Percentiles rank a stretch among this genome's conserved stretches.
phyloP scores from a whole-genome alignment of 306 rosid species.

The Pueraria montana region DNA sequence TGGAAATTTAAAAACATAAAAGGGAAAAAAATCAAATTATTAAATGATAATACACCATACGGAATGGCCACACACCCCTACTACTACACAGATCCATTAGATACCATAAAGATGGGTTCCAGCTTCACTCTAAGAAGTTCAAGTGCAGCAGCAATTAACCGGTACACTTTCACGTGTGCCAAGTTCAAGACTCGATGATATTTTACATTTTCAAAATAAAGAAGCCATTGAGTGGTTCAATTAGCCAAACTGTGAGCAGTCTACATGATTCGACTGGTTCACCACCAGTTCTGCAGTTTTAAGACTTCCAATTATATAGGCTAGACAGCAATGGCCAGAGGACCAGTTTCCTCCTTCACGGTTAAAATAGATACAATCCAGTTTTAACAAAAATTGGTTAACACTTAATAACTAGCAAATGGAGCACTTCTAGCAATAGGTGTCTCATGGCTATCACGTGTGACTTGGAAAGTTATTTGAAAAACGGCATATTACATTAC shows the following conservation, averaged over 20 bases:
- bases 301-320: neutral
- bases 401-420: neutral
- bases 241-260: neutral
- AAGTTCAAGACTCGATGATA: neutral
- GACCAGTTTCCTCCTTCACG: neutral
- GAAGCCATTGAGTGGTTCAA: neutral
- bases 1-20: constrained; percentile 44
- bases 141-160: neutral
- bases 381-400: neutral
- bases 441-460: neutral
- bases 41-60: constrained; percentile 42
- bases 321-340: neutral
- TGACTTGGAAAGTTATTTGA: neutral
- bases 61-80: constrained; percentile 31
- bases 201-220: neutral
- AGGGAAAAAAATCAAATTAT: neutral
- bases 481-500: neutral
- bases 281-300: neutral
- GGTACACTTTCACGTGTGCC: neutral
- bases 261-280: neutral
- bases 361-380: neutral
- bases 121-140: constrained; percentile 24
- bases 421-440: neutral
- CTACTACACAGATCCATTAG: neutral
- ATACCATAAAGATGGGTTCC: neutral